These are phyloP conservation scores for Diplodia seriata DNA, from an alignment of 2,329 filamentous ascomycete species.

Conservation along the genomic window DNA sequence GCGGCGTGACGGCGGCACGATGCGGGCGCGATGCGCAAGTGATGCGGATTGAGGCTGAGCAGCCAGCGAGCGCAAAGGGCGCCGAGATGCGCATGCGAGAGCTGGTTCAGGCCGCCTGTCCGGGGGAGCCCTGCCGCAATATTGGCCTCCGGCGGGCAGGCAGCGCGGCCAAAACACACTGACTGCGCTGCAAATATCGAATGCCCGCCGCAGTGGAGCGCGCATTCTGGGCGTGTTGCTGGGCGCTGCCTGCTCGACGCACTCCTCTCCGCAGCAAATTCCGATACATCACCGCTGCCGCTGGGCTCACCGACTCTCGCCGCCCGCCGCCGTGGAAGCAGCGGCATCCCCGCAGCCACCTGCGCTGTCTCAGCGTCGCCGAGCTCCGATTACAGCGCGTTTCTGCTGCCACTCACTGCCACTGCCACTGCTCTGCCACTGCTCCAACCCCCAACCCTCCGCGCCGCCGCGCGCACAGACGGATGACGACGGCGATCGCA, in stretches of 20 bases:
- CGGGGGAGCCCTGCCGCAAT: conserved; percentile 25
- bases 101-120: conserved; percentile 24
- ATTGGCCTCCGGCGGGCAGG: conserved; percentile 16
- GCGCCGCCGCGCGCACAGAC: conserved; percentile 10
- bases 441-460: neutral
- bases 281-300: conserved; percentile 6
- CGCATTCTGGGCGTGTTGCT: conserved; percentile 30
- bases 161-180: neutral
- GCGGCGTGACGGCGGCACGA: conserved; percentile 15
- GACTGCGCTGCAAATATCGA: conserved; percentile 18
- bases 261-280: conserved; percentile 28
- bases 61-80: conserved; percentile 28
- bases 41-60: conserved; percentile 30
- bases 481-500: conserved; percentile 27
- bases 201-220: conserved; percentile 29
- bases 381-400: conserved; percentile 6
- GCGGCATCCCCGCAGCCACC: conserved; percentile 28
- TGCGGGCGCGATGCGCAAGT: conserved; percentile 12
- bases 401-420: conserved; percentile 7
- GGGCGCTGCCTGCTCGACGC: conserved; percentile 17
- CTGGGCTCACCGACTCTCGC: conserved; percentile 23
- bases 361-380: conserved; percentile 20
- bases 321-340: conserved; percentile 20
- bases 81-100: conserved; percentile 28
- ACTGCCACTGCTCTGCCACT: neutral